A percentile compares a stretch with the other conserved stretches of the same genome.
phyloP scores from a whole-genome alignment of 768 basidiomycete genomes.

The Trametes elegans region DNA sequence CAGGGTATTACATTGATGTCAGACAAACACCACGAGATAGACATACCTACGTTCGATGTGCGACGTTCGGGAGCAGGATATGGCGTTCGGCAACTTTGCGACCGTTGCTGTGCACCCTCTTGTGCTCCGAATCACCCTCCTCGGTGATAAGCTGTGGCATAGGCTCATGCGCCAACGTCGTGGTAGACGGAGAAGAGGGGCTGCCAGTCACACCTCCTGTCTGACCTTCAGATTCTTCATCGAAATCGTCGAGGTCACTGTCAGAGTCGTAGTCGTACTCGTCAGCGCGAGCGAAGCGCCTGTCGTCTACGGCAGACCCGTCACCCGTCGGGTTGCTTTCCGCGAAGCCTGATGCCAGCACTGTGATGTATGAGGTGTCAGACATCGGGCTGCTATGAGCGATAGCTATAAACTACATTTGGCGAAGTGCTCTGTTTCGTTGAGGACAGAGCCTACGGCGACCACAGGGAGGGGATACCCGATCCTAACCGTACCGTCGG shows the following conservation, averaged over 20 bases:
- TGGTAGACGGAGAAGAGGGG: not conserved
- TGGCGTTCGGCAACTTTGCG: not conserved
- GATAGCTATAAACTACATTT: not conserved
- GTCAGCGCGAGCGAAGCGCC: constrained; percentile 1
- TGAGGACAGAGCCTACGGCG: not conserved
- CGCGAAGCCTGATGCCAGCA: constrained; percentile 11
- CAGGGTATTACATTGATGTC: constrained; percentile 5
- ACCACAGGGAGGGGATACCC: not conserved
- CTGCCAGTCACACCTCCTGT: not conserved
- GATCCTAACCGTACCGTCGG: not conserved
- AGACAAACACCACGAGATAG: not conserved
- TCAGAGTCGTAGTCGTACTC: constrained; percentile 25
- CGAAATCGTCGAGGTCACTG: constrained; percentile 23
- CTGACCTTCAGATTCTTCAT: not conserved
- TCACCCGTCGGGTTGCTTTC: constrained; percentile 4
- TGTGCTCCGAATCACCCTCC: not conserved
- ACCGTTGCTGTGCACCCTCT: not conserved
- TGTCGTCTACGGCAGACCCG: not conserved
- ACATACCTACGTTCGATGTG: constrained; percentile 19
- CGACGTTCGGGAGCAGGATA: constrained; percentile 19
- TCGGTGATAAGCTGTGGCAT: not conserved
- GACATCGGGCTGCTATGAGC: not conserved
- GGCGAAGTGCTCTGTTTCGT: not conserved
- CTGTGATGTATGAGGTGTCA: not conserved
- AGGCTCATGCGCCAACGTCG: not conserved